phyloP scores from a whole-genome alignment of 306 rosid genomes.

The Ziziphus jujuba region DNA sequence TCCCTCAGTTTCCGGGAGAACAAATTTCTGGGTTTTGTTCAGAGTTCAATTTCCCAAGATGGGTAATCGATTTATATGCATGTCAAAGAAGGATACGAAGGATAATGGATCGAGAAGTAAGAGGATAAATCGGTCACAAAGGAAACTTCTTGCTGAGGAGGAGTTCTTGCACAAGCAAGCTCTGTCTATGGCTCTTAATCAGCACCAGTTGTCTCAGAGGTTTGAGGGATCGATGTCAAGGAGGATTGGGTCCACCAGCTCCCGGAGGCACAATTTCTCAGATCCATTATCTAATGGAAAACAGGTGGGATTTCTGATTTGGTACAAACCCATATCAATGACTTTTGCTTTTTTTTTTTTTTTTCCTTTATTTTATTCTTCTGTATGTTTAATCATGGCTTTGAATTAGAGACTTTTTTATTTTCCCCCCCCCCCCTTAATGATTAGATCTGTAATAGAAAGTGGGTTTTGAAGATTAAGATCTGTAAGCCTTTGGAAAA shows the following conservation, averaged over 20 bases:
- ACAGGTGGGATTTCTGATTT: slow-evolving; percentile 43
- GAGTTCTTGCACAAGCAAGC: slow-evolving; percentile 89
- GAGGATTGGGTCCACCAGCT: slow-evolving; percentile 84
- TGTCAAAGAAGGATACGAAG: slow-evolving; percentile 70
- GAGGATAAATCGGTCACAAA: slow-evolving; percentile 85
- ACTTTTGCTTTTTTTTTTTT: not conserved
- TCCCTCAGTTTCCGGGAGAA: not conserved
- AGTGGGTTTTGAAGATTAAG: slow-evolving; percentile 40
- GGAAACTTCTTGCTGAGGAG: slow-evolving; percentile 76
- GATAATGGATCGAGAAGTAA: slow-evolving; percentile 89
- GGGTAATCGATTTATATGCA: slow-evolving; percentile 92
- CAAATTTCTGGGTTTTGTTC: slow-evolving; percentile 4
- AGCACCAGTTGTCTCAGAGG: slow-evolving; percentile 93
- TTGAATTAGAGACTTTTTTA: slow-evolving; percentile 17
- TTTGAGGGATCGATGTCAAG: slow-evolving; percentile 97
- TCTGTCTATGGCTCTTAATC: slow-evolving; percentile 85
- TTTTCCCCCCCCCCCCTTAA: slow-evolving; percentile 4
- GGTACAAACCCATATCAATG: not conserved
- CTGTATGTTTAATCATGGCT: slow-evolving; percentile 9
- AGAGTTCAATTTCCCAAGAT: slow-evolving; percentile 26
- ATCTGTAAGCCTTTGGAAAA: slow-evolving; percentile 24
- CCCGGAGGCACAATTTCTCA: slow-evolving; percentile 59
- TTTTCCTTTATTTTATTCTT: not conserved
- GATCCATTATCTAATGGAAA: slow-evolving; percentile 62
- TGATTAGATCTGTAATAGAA: slow-evolving; percentile 40